Evolutionary conservation across 2,329 filamentous ascomycete genomes (phyloP), one percentile per base, ranked within the genome.

Genomic region (Aspergillus ustus): DNA sequence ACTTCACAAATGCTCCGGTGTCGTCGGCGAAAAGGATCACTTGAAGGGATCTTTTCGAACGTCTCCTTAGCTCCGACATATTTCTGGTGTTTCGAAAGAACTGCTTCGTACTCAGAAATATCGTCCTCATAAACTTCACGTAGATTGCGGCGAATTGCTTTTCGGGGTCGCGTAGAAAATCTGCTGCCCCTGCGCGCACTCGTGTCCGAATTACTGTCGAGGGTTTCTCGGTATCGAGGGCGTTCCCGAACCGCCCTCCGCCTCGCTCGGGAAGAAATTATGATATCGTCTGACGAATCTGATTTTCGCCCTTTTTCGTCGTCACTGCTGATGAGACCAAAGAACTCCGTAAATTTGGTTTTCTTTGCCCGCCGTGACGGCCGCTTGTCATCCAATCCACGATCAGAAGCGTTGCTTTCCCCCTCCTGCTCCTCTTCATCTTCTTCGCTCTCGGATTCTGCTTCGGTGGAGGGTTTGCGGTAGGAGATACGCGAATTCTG

Each of bases 1-100:
- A 87, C 84, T 67, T 91, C 89, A 74, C 95, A 99, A 7, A 80
- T 81, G 45, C 85, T 81, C 51, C 84, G 86, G 75, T 99, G 95
- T 11, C 86, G 84, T 22, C 82, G 79, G 57, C 84, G 84, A 75
- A 99, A 99, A 2, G 83, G 78, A 44, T 89, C 85, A 15, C 87
- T 83, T 4, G 81, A 77, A 1, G 87, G 78, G 1, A 92, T 71
- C 0, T 82, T 81, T 59, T 87, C 82, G 72, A 96, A 98, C 6
- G 85, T 75, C 73, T 98, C 95, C 66, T 87, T 89, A 25, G 93
- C 85, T 15, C 88, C 87, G 13, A 85, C 78, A 78, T 75, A 77
- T 59, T 71, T 77, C 46, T 70, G 69, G 17, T 68, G 63, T 31
- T 62, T 70, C 6, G 66, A 88, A 87, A 59, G 44, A 11, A 1